Evolutionary conservation across 1,139 yeast species (phyloP).

Genomic region (Suhomyces terraborum): DNA sequence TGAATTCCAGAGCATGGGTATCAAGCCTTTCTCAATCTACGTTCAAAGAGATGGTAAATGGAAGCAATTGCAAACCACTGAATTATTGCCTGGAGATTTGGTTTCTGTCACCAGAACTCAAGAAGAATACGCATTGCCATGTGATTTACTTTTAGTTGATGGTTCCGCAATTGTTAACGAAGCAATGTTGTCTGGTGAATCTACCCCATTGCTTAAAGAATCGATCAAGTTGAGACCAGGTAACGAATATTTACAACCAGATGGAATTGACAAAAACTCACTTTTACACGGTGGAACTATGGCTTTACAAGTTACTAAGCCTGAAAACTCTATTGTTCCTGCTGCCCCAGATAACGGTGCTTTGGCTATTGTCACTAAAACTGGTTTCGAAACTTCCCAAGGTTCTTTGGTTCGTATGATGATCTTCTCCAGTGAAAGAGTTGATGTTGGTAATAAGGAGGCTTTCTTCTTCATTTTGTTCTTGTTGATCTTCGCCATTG

Average conservation of each 20-base stretch:
- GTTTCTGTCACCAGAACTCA: conserved; percentile 85
- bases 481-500: conserved; percentile 85
- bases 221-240: conserved; percentile 82
- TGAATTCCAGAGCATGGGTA: conserved; percentile 97
- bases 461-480: conserved; percentile 90
- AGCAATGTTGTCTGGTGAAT: conserved; percentile 98
- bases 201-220: conserved; percentile 94
- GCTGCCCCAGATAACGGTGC: conserved; percentile 91
- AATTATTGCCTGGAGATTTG: conserved; percentile 87
- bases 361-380: conserved; percentile 83
- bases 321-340: conserved; percentile 53
- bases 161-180: conserved; percentile 95
- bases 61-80: conserved; percentile 69
- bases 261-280: conserved; percentile 87
- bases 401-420: conserved; percentile 96
- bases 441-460: conserved; percentile 93
- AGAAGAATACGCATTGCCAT: conserved; percentile 94
- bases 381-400: conserved; percentile 97
- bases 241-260: conserved; percentile 66
- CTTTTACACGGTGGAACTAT: conserved; percentile 95
- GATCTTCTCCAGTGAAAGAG: conserved; percentile 96
- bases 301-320: conserved; percentile 85
- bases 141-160: conserved; percentile 82
- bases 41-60: conserved; percentile 73
- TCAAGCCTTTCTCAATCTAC: conserved; percentile 81